Conservation (phyloP, 768 basidiomycete species). For the Pleurotus djamor region DNA sequence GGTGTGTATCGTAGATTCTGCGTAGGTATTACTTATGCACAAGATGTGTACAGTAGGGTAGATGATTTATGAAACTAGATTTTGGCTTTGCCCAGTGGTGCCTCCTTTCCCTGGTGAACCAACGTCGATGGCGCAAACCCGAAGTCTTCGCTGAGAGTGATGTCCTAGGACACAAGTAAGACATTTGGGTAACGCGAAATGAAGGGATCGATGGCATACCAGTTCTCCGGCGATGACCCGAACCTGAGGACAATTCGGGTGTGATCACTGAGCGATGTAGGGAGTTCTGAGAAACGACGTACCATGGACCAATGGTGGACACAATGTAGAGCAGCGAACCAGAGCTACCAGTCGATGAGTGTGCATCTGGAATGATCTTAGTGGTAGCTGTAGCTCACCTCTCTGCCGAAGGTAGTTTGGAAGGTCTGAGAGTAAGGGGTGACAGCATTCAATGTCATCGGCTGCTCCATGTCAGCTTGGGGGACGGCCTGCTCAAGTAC, state of each 20-base stretch:
- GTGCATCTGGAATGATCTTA: neutral
- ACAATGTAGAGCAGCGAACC: slow-evolving; percentile 85
- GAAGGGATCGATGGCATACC: slow-evolving; percentile 37
- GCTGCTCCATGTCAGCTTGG: slow-evolving; percentile 44
- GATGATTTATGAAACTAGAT: slow-evolving; percentile 30
- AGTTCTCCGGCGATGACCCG: slow-evolving; percentile 84
- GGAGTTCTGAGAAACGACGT: slow-evolving; percentile 17
- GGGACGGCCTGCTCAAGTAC: slow-evolving; percentile 56
- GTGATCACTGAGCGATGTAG: neutral
- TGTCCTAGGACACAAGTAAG: slow-evolving; percentile 38
- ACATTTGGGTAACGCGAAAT: slow-evolving; percentile 8
- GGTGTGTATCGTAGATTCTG: neutral
- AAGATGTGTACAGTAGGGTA: no score
- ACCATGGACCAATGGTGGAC: slow-evolving; percentile 94
- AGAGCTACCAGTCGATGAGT: slow-evolving; percentile 45
- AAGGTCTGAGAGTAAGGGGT: slow-evolving; percentile 77
- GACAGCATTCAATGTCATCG: slow-evolving; percentile 74
- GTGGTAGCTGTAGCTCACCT: slow-evolving; percentile 43
- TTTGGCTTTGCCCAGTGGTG: slow-evolving; percentile 63
- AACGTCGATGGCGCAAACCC: slow-evolving; percentile 87
- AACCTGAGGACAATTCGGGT: slow-evolving; percentile 41
- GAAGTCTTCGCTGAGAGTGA: slow-evolving; percentile 71
- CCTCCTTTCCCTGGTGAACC: slow-evolving; percentile 67
- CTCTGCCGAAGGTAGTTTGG: slow-evolving; percentile 79
- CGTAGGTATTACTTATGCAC: slow-evolving; percentile 2